Evolutionary conservation across 257 asterid genomes (phyloP), one percentile per base, ranked within the genome.

Genomic region (Striga asiatica): DNA sequence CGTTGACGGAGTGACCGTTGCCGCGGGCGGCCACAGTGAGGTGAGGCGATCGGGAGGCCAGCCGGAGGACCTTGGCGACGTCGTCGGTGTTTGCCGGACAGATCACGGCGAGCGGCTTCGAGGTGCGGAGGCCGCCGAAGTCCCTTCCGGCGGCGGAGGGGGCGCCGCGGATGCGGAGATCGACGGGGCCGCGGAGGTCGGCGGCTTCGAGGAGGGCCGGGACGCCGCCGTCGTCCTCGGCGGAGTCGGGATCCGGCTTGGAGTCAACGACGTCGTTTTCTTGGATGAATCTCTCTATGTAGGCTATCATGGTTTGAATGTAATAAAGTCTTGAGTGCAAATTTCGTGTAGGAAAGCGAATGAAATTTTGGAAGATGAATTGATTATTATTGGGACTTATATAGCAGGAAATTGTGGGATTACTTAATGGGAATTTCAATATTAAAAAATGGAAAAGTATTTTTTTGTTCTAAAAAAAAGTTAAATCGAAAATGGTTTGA

Each of bases 1-100:
- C 98, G 92, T 82, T 78, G 76, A 84, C 72, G 38, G 95, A 81
- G 74, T 87, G 98, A 20, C 98, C 96, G 85, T 92, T 92, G 20
- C 98, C 98, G 57, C 89, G 79, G 42, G 98, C 97, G 2, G 98
- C 89, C 16, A 88, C 94, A 64, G 97, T 77, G 35, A 92, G 74
- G 62, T 73, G 50, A 11, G 74, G 81, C 7, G 77, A 71, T 11
- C 77, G 73, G 1, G 76, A 58, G 41, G 85, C 94, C 0, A 74
- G 54, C 27, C 70, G 65, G 1, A 91, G 38, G 2, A 80, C 83
- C 64, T 70, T 67, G 1, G 93, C 79, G 20, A 92, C 73, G 68
- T 91, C 98, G 9, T 58, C 85, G 45, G 60, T 57, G 46, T 39
- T 65, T 52, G 75, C 47, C 0, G 96, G 96, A 0, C 57, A 56